Conservation (phyloP, 345 rosid genomes). For the Eucalyptus marginata region DNA sequence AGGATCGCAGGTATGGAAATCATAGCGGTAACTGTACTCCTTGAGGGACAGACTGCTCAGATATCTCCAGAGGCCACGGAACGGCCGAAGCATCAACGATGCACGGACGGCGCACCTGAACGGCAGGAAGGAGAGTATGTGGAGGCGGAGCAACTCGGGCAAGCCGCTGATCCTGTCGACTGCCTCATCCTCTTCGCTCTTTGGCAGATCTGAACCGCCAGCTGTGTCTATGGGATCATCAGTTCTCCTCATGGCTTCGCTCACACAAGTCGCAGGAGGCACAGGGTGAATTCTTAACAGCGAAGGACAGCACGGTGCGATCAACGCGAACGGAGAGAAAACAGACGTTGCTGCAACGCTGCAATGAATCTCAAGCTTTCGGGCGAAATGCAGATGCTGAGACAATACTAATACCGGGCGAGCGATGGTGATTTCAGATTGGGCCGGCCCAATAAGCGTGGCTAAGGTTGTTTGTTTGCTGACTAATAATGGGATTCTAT, state of each 20-base stretch:
- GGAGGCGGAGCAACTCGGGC: background rate
- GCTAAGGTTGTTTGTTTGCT: background rate
- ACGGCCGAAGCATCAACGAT: background rate
- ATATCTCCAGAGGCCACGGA: background rate
- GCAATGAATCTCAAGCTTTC: background rate
- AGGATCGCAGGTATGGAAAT: background rate
- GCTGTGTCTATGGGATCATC: background rate
- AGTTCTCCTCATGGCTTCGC: background rate
- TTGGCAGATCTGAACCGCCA: background rate
- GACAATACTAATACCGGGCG: background rate
- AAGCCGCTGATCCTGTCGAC: background rate
- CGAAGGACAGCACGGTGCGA: background rate
- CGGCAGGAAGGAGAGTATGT: background rate
- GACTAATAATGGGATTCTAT: background rate
- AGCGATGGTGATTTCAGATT: background rate
- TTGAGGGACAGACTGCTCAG: background rate
- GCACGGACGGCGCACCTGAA: background rate
- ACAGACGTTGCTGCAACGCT: background rate
- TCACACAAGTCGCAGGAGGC: background rate
- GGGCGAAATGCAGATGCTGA: background rate
- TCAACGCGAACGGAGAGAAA: background rate
- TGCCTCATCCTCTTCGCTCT: background rate
- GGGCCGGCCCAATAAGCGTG: background rate
- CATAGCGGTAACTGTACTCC: background rate
- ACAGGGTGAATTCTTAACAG: background rate